These are phyloP conservation scores for Schrenkiella parvula DNA, from an alignment of 345 rosid genomes.

Conservation along the genomic window DNA sequence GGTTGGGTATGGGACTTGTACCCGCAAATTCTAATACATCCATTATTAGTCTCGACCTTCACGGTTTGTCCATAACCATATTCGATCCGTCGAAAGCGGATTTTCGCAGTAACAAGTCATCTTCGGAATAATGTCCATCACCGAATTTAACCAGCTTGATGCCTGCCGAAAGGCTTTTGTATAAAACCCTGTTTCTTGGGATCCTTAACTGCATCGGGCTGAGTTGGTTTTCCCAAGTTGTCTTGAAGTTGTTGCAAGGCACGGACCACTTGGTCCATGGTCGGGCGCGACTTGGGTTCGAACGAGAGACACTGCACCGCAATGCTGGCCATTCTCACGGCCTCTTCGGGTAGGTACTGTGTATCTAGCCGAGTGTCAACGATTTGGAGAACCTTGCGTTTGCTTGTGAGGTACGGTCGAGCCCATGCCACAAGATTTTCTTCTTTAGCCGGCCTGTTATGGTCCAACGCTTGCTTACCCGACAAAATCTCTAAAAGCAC, in stretches of 20 bases:
- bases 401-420: slow-evolving; percentile 66
- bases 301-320: slow-evolving; percentile 65
- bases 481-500: slow-evolving; percentile 86
- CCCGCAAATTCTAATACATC: background rate
- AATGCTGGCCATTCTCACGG: slow-evolving; percentile 50
- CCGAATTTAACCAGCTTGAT: background rate
- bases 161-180: slow-evolving; percentile 10
- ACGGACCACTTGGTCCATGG: slow-evolving; percentile 65
- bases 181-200: slow-evolving; percentile 13
- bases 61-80: slow-evolving; percentile 11
- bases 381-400: slow-evolving; percentile 66
- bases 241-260: slow-evolving; percentile 57
- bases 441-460: slow-evolving; percentile 73
- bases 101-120: background rate
- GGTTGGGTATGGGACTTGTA: slow-evolving; percentile 1
- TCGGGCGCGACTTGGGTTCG: slow-evolving; percentile 76
- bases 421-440: slow-evolving; percentile 93
- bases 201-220: slow-evolving; percentile 18
- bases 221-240: slow-evolving; percentile 33
- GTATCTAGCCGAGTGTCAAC: slow-evolving; percentile 67
- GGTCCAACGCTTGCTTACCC: slow-evolving; percentile 74
- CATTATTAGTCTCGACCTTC: background rate
- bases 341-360: slow-evolving; percentile 48
- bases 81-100: background rate
- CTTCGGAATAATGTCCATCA: background rate